Evolutionary conservation across 441 rosid genomes (phyloP), one percentile per base, ranked within the genome.

Genomic region (Eutrema salsugineum): DNA sequence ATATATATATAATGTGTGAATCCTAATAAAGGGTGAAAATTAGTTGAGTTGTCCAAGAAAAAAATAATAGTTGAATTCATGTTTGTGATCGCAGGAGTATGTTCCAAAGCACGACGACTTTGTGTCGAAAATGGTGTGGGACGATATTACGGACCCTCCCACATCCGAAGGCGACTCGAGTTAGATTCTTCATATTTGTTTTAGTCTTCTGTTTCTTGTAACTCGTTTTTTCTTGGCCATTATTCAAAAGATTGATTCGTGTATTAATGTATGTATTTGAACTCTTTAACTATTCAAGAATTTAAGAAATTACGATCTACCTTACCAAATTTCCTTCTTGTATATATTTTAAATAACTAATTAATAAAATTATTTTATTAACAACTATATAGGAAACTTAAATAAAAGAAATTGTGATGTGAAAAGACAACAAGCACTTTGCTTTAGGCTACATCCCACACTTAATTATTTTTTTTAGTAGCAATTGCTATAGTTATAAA

Each of bases 41-140:
- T 62, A 32, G 24, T 11, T 48, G 12, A 10, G 2, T 5, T 19
- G n/a, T n/a, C n/a, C n/a, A n/a, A n/a, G n/a, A n/a, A n/a, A n/a
- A n/a, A n/a, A n/a, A 15, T 58, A 16, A 16, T 62, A 32, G 24
- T 11, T 48, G 12, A 10, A 3, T 5, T 19, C 9, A 15, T 58
- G 35, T 44, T 50, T 66, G 19, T 43, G 27, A 48, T 38, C 56
- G 44, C 42, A 76, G 79, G 76, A 57, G 57, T 76, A 64, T 58
- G 72, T 76, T 35, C 76, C 79, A 16, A 64, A 76, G 16, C 79
- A 76, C 66, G 79, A 76, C 57, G 79, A 76, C 22, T 76, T 70
- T 43, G 79, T 76, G 20, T 70, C 76, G 28, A 76, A 76, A 58
- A 70, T 76, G 72, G 50, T 50, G 3, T 70, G 79, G 79, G 63